Conservation (phyloP, 225 moss, liverwort and hornwort genomes). For the Sphagnum tenellum region DNA sequence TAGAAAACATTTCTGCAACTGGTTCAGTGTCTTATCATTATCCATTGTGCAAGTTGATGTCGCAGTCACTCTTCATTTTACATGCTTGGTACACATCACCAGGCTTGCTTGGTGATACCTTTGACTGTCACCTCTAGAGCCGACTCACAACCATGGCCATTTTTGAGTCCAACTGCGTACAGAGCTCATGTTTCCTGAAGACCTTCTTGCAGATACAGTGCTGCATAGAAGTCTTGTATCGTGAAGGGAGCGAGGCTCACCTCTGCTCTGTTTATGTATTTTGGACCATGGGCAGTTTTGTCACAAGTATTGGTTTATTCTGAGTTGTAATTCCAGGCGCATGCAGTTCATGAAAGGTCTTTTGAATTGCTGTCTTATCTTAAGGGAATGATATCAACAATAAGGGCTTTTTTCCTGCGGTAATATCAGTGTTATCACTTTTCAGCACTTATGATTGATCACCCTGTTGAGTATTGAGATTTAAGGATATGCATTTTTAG, state of each 20-base stretch:
- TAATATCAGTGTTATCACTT: constrained; percentile 6
- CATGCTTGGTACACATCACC: no score
- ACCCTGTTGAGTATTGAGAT: constrained; percentile 4
- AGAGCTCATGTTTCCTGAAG: constrained; percentile 7
- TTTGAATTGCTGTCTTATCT: constrained; percentile 4
- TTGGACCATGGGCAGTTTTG: not conserved
- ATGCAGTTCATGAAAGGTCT: not conserved
- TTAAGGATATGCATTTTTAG: constrained; percentile 3
- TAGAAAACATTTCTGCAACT: no score
- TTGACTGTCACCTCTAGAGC: no score
- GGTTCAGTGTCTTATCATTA: no score
- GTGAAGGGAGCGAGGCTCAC: constrained; percentile 2
- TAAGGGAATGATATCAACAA: constrained; percentile 3
- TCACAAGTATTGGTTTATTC: constrained; percentile 3
- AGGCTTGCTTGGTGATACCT: no score
- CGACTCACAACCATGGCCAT: no score
- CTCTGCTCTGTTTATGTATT: not conserved
- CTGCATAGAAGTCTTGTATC: constrained; percentile 5
- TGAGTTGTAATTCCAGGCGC: constrained; percentile 7
- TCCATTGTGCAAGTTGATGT: no score
- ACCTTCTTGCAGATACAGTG: constrained; percentile 9
- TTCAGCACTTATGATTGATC: constrained; percentile 1
- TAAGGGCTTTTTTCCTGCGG: constrained; percentile 3
- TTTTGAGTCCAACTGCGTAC: no score
- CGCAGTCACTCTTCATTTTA: no score